Evolutionary conservation across 2,329 filamentous ascomycete species (phyloP), one percentile per base, ranked within the genome.

Genomic region (Stachybotrys chlorohalonatus): DNA sequence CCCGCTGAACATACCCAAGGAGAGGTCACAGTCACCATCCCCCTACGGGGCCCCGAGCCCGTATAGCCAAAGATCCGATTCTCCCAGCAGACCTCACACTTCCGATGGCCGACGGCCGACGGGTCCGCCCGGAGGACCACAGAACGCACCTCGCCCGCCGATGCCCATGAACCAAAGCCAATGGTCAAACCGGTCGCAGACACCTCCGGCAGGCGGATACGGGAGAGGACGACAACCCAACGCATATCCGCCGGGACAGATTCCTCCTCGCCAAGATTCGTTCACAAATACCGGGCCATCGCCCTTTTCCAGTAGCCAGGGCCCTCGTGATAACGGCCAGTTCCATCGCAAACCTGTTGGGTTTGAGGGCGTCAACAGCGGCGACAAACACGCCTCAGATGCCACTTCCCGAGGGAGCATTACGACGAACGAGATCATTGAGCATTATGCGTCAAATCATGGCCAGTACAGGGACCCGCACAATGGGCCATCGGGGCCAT

Each of bases 11-110:
- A 66, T 70, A 49, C 68, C 73, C 30, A 65, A 67, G 42, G 70
- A 71, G 53, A 72, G 70, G 56, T 74, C 78, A 46, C 72, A 69
- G 60, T 78, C 77, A 45, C 76, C 78, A 3, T 64, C 69, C 54
- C 59, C 65, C 54, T 62, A 66, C 60, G 61, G 70, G 53, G 55
- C 68, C 51, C 60, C 66, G 53, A 66, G 65, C 60, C 61, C 68
- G 56, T 56, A 72, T 59, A 42, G 36, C 13, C 36, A 42, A 42
- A 42, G 56, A 65, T 51, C 63, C 62, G 49, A 61, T 71, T 57
- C 64, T 53, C 58, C 60, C 49, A 58, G 70, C 47, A 63, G 62
- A 53, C 68, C 67, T 36, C 62, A 60, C 11, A 70, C 68, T 5
- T 60, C 68, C 3, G 68, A 70, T 17, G 66, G 66, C 30, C 63